Conservation (phyloP, 495 filamentous ascomycete species). For the Lophium mytilinum region DNA sequence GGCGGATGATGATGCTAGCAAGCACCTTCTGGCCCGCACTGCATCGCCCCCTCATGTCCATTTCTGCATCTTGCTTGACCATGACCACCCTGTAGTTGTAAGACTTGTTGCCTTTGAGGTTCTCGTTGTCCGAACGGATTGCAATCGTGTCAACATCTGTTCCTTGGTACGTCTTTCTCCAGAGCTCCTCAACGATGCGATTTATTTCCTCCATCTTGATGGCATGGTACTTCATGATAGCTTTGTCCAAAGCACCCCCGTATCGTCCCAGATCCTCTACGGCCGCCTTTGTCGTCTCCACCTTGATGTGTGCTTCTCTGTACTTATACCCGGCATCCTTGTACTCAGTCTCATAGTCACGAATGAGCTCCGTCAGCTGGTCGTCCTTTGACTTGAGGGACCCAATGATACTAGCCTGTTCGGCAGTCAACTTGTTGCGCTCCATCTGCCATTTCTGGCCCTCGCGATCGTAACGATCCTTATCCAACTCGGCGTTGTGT, state of each 20-base stretch:
- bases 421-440: conserved; percentile 51
- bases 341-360: conserved; percentile 81
- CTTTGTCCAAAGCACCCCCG: conserved; percentile 72
- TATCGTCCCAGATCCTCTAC: conserved; percentile 84
- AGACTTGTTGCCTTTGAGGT: conserved; percentile 61
- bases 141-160: conserved; percentile 96
- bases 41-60: conserved; percentile 99
- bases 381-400: conserved; percentile 74
- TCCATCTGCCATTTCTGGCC: conserved; percentile 52
- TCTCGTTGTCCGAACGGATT: conserved; percentile 82
- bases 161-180: conserved; percentile 93
- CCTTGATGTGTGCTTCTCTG: conserved; percentile 80
- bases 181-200: conserved; percentile 85
- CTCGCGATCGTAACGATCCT: conserved; percentile 62
- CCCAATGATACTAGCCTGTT: conserved; percentile 58
- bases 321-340: conserved; percentile 74
- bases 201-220: conserved; percentile 99
- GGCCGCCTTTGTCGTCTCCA: conserved; percentile 86
- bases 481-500: conserved; percentile 75
- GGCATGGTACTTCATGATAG: conserved; percentile 92
- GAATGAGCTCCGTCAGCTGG: conserved; percentile 56
- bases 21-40: conserved; percentile 94
- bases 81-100: conserved; percentile 99
- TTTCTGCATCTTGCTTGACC: conserved; percentile 93
- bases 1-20: conserved; percentile 93